Percentiles rank a stretch among this genome's conserved stretches.
phyloP scores from a whole-genome alignment of 83 land plant species.

The Picea abies region DNA sequence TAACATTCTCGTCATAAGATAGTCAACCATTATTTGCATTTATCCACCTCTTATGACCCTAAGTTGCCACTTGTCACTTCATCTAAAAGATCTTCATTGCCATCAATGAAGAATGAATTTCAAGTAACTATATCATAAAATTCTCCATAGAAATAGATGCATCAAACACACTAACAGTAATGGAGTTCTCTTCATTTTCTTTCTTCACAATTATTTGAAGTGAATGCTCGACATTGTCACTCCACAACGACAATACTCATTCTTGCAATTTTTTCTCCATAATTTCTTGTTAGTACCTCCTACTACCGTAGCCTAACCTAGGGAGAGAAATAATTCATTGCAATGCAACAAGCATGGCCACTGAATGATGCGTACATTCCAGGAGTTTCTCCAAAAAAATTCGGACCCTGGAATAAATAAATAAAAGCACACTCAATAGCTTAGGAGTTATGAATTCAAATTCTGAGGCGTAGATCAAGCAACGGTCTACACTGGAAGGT shows the following conservation, averaged over 20 bases:
- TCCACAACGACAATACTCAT: slow-evolving; percentile 86
- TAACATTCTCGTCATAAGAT: too few relatives aligned
- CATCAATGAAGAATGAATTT: slow-evolving; percentile 44
- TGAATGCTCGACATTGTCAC: slow-evolving; percentile 68
- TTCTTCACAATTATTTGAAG: slow-evolving; percentile 48
- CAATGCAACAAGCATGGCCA: slow-evolving; percentile 87
- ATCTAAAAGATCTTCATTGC: too few relatives aligned
- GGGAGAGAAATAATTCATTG: slow-evolving; percentile 77
- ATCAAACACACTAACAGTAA: slow-evolving; percentile 62
- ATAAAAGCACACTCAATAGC: too few relatives aligned
- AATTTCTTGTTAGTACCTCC: slow-evolving; percentile 54
- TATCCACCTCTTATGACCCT: too few relatives aligned
- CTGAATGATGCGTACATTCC: slow-evolving; percentile 79
- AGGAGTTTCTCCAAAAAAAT: too few relatives aligned
- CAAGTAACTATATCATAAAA: slow-evolving; percentile 55
- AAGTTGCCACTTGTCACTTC: too few relatives aligned
- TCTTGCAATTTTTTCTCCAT: slow-evolving; percentile 76
- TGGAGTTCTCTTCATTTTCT: slow-evolving; percentile 49
- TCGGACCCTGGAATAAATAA: too few relatives aligned
- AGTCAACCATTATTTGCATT: too few relatives aligned
- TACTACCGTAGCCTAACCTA: slow-evolving; percentile 63
- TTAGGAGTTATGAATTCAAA: too few relatives aligned
- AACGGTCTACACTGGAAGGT: too few relatives aligned
- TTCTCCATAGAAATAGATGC: slow-evolving; percentile 32
- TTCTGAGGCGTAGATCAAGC: too few relatives aligned